Conservation (phyloP, 31 red algal genomes). For the Asparagopsis taxiformis region DNA sequence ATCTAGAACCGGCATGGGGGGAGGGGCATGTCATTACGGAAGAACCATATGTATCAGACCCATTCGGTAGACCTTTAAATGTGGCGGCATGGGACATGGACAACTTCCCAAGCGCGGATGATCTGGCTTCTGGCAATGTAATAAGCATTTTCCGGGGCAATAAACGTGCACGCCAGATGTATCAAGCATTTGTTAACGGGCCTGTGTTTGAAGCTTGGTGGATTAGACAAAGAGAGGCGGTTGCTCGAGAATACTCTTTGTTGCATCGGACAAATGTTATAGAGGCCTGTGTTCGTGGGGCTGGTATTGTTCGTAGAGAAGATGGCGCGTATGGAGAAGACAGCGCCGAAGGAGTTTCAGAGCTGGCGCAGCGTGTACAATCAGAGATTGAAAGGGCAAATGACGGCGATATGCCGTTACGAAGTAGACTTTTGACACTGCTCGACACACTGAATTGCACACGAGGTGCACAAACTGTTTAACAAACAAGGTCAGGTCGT, state of each 20-base stretch:
- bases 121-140: constrained; percentile 12
- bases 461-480: too few relatives aligned
- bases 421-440: too few relatives aligned
- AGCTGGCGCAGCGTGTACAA: too few relatives aligned
- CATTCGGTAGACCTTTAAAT: constrained; percentile 31
- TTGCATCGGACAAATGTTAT: constrained; percentile 21
- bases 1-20: constrained; percentile 32
- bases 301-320: not conserved
- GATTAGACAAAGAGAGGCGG: constrained; percentile 2
- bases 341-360: too few relatives aligned
- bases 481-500: too few relatives aligned
- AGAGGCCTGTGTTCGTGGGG: constrained; percentile 33
- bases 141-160: constrained; percentile 1
- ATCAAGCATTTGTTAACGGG: constrained; percentile 36
- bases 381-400: too few relatives aligned
- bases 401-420: too few relatives aligned
- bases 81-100: constrained; percentile 13
- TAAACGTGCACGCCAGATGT: constrained; percentile 13
- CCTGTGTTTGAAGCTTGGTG: constrained; percentile 53
- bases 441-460: too few relatives aligned
- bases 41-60: constrained; percentile 38
- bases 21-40: constrained; percentile 25
- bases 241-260: constrained; percentile 14
- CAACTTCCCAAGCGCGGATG: constrained; percentile 36
- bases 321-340: constrained; percentile 10